phyloP scores from a whole-genome alignment of 2,329 filamentous ascomycete species.

The Trichoderma cornu-damae region DNA sequence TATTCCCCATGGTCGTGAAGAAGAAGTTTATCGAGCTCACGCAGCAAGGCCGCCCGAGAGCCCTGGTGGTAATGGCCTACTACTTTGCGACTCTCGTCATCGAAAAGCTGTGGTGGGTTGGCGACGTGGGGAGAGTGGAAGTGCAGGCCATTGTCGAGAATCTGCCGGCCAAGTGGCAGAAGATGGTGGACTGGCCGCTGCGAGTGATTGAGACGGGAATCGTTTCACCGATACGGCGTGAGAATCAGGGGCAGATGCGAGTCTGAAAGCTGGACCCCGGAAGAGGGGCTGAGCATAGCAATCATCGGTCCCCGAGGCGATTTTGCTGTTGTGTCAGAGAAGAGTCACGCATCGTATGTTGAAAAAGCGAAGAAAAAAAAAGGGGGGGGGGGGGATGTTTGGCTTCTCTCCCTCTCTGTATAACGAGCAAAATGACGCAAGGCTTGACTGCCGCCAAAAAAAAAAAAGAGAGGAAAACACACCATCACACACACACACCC shows the following conservation, averaged over 20 bases:
- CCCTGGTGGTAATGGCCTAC: constrained; percentile 19
- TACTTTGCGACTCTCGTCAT: constrained; percentile 19
- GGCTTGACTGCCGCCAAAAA: too few relatives aligned
- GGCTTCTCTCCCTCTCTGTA: too few relatives aligned
- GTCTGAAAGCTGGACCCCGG: not conserved
- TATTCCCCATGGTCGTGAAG: constrained; percentile 20
- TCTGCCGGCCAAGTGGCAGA: constrained; percentile 13
- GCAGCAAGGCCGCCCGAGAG: constrained; percentile 13
- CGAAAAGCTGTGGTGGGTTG: constrained; percentile 19
- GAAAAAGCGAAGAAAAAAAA: too few relatives aligned
- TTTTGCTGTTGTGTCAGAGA: too few relatives aligned
- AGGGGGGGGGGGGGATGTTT: not conserved
- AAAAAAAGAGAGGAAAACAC: too few relatives aligned
- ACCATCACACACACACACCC: too few relatives aligned
- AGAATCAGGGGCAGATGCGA: not conserved
- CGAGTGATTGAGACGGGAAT: constrained; percentile 1
- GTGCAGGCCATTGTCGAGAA: constrained; percentile 13
- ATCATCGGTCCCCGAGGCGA: too few relatives aligned
- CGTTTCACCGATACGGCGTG: not conserved
- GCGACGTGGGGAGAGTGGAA: constrained; percentile 10
- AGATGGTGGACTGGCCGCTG: constrained; percentile 13
- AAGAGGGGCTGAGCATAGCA: too few relatives aligned
- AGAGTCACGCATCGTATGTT: too few relatives aligned
- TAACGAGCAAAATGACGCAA: too few relatives aligned
- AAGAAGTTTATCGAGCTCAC: constrained; percentile 17